Percentiles rank a stretch among this genome's conserved stretches.
Conservation (phyloP, 106 monocot genomes). For the Dendrobium huoshanense region DNA sequence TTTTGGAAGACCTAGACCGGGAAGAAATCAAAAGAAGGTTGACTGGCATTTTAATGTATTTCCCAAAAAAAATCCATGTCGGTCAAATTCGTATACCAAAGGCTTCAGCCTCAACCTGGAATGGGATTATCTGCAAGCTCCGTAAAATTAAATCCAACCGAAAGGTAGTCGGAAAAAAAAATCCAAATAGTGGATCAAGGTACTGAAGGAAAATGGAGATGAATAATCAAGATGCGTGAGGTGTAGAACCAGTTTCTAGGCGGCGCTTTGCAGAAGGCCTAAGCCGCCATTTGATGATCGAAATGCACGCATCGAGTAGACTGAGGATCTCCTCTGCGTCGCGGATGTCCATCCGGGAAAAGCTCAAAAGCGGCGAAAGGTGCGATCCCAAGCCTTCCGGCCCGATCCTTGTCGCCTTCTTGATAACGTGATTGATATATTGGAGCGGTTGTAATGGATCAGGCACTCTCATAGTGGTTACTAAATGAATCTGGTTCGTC, state of each 20-base stretch:
- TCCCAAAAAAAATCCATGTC: neutral
- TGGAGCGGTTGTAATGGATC: too few species aligned
- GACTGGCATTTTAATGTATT: neutral
- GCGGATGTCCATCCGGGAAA: constrained; percentile 20
- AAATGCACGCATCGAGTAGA: constrained; percentile 33
- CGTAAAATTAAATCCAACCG: neutral
- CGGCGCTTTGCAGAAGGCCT: constrained; percentile 39
- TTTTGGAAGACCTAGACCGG: neutral
- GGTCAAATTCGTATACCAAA: neutral
- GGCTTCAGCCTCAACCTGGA: neutral
- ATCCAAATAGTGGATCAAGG: neutral
- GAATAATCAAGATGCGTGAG: neutral
- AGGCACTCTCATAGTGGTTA: too few species aligned
- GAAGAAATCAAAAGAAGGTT: neutral
- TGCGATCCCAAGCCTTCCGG: neutral
- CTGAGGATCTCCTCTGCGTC: constrained; percentile 26
- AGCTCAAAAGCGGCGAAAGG: neutral
- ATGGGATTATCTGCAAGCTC: neutral
- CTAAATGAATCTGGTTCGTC: too few species aligned
- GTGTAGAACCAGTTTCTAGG: constrained; percentile 36
- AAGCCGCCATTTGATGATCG: constrained; percentile 43
- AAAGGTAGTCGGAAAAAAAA: neutral
- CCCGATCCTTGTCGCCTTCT: too few species aligned
- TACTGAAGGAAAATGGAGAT: neutral
- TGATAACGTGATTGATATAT: too few species aligned